phyloP scores from a whole-genome alignment of 805 yeast genomes.

The Debaryomyces prosopidis region DNA sequence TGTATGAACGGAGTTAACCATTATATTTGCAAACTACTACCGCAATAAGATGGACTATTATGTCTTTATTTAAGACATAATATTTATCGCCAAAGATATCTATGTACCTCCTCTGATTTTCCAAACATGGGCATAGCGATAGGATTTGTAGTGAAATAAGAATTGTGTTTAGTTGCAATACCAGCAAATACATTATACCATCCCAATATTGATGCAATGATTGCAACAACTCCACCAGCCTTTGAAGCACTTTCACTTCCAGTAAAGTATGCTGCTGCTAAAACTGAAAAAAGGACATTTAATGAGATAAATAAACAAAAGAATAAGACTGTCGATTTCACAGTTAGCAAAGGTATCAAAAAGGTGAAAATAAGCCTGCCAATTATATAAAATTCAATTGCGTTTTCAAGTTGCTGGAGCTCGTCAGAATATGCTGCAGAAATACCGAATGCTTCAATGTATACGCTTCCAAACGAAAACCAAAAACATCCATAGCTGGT shows the following conservation, averaged over 20 bases:
- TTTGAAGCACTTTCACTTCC: constrained; percentile 10
- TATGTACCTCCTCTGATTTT: not conserved
- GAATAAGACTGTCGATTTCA: constrained; percentile 51
- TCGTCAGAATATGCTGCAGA: constrained; percentile 45
- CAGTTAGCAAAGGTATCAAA: constrained; percentile 54
- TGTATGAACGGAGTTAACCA: too few species aligned
- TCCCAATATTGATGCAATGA: constrained; percentile 53
- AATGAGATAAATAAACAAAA: constrained; percentile 54
- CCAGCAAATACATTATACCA: constrained; percentile 65
- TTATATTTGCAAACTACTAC: too few species aligned
- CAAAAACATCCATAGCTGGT: constrained; percentile 58
- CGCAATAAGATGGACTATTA: too few species aligned
- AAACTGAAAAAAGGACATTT: constrained; percentile 54
- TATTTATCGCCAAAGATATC: not conserved
- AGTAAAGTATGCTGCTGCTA: constrained; percentile 54
- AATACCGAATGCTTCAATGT: constrained; percentile 58
- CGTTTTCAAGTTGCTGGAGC: constrained; percentile 45
- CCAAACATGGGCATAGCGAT: constrained; percentile 27
- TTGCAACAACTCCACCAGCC: constrained; percentile 65
- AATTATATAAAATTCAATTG: constrained; percentile 56
- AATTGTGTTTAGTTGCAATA: constrained; percentile 55
- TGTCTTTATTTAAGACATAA: too few species aligned
- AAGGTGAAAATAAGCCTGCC: constrained; percentile 70
- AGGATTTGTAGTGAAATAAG: constrained; percentile 54
- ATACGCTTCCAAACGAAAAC: constrained; percentile 49